Evolutionary conservation across 129 eudicot genomes (phyloP).

Genomic region (Lactuca saligna): DNA sequence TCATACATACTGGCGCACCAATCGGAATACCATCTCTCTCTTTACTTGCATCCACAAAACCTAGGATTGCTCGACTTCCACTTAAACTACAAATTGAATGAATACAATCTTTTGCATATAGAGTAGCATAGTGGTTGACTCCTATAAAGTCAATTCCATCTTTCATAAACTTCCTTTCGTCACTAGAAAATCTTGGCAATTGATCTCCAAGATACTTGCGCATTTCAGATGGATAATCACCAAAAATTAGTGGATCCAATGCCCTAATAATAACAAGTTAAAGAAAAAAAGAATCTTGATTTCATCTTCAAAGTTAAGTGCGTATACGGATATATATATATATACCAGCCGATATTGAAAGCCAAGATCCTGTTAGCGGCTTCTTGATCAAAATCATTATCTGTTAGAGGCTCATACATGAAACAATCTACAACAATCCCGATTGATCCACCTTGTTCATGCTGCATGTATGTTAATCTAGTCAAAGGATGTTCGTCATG

Average conservation of each 20-base stretch:
- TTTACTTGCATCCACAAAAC: conserved; percentile 33
- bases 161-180: conserved; percentile 45
- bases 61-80: conserved; percentile 49
- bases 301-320: neutral
- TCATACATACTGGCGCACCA: conserved; percentile 55
- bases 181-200: conserved; percentile 55
- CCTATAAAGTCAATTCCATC: conserved; percentile 67
- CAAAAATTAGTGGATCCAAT: conserved; percentile 73
- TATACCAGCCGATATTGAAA: conserved; percentile 71
- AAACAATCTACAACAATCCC: conserved; percentile 47
- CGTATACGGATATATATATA: neutral
- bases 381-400: conserved; percentile 44
- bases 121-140: conserved; percentile 69
- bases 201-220: conserved; percentile 46
- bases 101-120: conserved; percentile 64
- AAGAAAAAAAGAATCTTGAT: neutral
- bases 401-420: conserved; percentile 53
- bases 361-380: conserved; percentile 73
- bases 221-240: conserved; percentile 85
- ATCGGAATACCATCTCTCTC: conserved; percentile 63
- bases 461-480: conserved; percentile 39
- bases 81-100: conserved; percentile 42
- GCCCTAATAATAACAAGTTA: conserved; percentile 38
- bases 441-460: conserved; percentile 53
- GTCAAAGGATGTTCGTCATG: conserved; percentile 1